Conservation (phyloP, 805 yeast species). For the Saccharomycopsis sp. region DNA sequence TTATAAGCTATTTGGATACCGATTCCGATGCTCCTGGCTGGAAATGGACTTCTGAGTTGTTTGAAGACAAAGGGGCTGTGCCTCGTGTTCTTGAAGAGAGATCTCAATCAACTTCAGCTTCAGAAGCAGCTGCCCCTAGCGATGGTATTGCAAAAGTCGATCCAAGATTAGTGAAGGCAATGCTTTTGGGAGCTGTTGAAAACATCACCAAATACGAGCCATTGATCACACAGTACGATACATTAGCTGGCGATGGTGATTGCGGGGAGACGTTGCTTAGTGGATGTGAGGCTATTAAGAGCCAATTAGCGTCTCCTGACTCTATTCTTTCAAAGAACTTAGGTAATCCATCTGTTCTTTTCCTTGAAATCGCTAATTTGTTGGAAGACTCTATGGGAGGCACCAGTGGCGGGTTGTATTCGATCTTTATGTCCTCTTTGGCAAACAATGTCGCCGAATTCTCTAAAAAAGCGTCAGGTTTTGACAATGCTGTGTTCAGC, state of each 20-base stretch:
- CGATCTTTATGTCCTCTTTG: conserved; percentile 76
- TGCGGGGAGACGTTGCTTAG: conserved; percentile 87
- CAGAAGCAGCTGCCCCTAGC: conserved; percentile 32
- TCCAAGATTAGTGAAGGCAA: conserved; percentile 26
- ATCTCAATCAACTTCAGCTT: conserved; percentile 3
- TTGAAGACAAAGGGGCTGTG: conserved; percentile 14
- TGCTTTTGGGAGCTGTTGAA: conserved; percentile 45
- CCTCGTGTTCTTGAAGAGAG: conserved; percentile 23
- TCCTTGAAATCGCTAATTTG: conserved; percentile 58
- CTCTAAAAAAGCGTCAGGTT: conserved; percentile 23
- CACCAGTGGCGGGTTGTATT: conserved; percentile 89
- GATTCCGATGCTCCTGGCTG: conserved; percentile 82
- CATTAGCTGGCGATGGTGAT: conserved; percentile 94
- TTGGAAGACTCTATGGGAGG: conserved; percentile 96
- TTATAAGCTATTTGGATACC: conserved; percentile 55
- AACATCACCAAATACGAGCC: conserved; percentile 63
- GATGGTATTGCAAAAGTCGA: conserved; percentile 27
- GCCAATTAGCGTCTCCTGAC: conserved; percentile 40
- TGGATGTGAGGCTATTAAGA: conserved; percentile 70
- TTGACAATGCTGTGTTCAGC: conserved; percentile 35
- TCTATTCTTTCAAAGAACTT: conserved; percentile 46
- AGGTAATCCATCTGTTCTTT: conserved; percentile 26
- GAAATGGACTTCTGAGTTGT: conserved; percentile 28
- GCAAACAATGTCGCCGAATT: conserved; percentile 41
- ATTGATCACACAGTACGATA: conserved; percentile 74